Conservation (phyloP, 2,329 filamentous ascomycete species). For the Colletotrichum tropicale region DNA sequence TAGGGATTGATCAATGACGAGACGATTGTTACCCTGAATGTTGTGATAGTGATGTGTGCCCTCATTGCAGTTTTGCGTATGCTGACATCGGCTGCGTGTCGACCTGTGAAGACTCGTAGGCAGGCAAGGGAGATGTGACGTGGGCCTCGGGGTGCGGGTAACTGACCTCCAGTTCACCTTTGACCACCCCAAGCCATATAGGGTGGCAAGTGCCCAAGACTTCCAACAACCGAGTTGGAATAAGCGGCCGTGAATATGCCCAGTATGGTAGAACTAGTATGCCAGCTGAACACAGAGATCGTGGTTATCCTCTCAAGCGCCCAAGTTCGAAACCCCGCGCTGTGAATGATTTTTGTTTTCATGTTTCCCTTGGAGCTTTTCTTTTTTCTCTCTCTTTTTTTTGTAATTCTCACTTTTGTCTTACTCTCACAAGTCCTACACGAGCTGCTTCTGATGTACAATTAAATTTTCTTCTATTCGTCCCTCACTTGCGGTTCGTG, state of each 20-base stretch:
- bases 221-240: neutral
- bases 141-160: neutral
- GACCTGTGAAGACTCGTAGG: neutral
- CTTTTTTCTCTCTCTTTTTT: too few species aligned
- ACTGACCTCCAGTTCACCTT: neutral
- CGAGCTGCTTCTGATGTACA: neutral
- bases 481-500: constrained; percentile 29
- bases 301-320: neutral
- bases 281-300: neutral
- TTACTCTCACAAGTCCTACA: neutral
- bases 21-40: constrained; percentile 10
- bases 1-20: constrained; percentile 17
- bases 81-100: neutral
- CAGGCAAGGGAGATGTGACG: neutral
- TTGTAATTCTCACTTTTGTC: neutral
- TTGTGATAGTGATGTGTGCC: neutral
- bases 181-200: neutral
- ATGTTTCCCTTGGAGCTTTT: neutral
- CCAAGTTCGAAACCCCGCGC: neutral
- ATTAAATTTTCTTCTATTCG: neutral
- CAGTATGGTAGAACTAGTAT: neutral
- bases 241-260: neutral
- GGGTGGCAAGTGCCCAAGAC: neutral
- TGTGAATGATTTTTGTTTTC: rapidly evolving
- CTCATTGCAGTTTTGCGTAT: neutral